Conservation (phyloP, 192 early-diverging fungal species). For the Podila minutissima region DNA sequence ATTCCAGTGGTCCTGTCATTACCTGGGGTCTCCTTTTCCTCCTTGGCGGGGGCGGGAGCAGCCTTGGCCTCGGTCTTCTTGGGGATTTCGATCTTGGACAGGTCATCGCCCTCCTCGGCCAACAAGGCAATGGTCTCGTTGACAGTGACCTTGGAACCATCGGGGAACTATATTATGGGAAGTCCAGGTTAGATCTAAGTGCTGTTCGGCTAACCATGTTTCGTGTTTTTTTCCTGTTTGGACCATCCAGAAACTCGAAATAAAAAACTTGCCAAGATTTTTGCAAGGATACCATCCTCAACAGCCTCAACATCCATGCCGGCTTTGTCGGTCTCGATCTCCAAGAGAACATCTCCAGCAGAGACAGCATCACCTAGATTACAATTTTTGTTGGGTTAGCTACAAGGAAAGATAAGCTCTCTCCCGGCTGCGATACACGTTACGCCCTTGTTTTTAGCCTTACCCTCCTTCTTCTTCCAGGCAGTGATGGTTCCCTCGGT, state of each 20-base stretch:
- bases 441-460: not conserved
- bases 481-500: slow-evolving; percentile 92
- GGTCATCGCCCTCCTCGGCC: slow-evolving; percentile 90
- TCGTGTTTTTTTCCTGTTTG: not conserved
- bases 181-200: not conserved
- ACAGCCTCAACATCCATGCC: slow-evolving; percentile 99
- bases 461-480: slow-evolving; percentile 90
- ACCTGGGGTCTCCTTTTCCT: slow-evolving; percentile 41
- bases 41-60: slow-evolving; percentile 33
- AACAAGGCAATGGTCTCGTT: slow-evolving; percentile 84
- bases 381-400: not conserved
- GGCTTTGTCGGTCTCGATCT: slow-evolving; percentile 98
- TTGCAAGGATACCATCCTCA: slow-evolving; percentile 95
- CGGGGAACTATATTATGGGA: slow-evolving; percentile 47
- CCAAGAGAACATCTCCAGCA: slow-evolving; percentile 93
- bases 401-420: not conserved
- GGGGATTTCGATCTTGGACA: slow-evolving; percentile 79
- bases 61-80: slow-evolving; percentile 31
- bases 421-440: not conserved
- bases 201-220: not conserved
- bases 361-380: slow-evolving; percentile 79
- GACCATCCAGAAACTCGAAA: not conserved
- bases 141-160: slow-evolving; percentile 80
- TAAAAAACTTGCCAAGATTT: slow-evolving; percentile 76
- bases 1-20: not conserved